Evolutionary conservation across 2,329 filamentous ascomycete species (phyloP), one percentile per base, ranked within the genome.

Genomic region (Metarhizium guizhouense): DNA sequence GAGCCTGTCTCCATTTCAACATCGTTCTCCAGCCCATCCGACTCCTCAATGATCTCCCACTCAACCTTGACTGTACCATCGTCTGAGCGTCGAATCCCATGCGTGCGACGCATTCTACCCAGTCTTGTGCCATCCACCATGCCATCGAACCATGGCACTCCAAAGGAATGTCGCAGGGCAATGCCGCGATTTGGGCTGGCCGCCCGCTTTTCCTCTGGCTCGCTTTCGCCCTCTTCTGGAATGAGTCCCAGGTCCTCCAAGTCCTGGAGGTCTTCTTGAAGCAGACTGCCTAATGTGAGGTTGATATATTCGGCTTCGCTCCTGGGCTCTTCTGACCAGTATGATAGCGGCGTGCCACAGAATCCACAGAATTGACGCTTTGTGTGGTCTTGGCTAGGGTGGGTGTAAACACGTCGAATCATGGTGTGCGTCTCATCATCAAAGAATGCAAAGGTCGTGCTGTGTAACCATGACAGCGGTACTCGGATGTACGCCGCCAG

Each of bases 361-460:
- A 88, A 95, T 29, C 92, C 92, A 72, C 92, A 96, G 71, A 96
- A 96, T 62, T 90, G 82, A 52, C 89, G 84, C 67, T 87, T 84
- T 1, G 82, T 76, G 63, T 80, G 73, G 53, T 78, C 76, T 53
- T 81, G 79, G 62, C 76, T 72, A 2, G 76, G 76, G 25, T 85
- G 80, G 10, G 82, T 82, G 69, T 88, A 91, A 51, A 80, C 77
- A 45, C 85, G 81, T 55, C 82, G 83, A 66, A 91, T 91, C 53
- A 76, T 75, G 54, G 76, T 63, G 68, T 83, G 80, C 16, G 84
- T 83, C 73, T 96, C 92, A 70, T 95, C 89, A 3, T 86, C 81
- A 68, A 86, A 91, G 68, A 85, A 87, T 50, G 90, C 82, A 61
- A 84, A 80, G 1, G 88, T 94, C 43, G 81, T 80, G 62, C 86